Evolutionary conservation across 352 stramenopile species (phyloP).

Genomic region (Phytophthora niederhauseri): DNA sequence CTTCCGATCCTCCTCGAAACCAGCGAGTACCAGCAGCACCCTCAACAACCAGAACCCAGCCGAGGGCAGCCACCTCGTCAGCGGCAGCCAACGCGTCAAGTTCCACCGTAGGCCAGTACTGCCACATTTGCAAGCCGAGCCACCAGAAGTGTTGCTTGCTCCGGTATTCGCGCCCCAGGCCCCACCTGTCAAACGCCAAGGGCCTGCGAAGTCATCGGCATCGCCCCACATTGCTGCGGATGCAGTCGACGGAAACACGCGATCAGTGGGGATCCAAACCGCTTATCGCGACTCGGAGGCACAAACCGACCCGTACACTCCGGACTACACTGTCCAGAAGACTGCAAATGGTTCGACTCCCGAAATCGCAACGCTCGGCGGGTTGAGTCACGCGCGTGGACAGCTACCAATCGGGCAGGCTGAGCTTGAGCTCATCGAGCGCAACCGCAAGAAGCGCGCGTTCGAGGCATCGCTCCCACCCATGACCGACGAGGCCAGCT

Average conservation of each 20-base stretch:
- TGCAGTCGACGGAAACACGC: conserved; percentile 50
- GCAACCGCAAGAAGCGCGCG: conserved; percentile 82
- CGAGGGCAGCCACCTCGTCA: conserved; percentile 49
- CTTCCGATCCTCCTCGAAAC: conserved; percentile 46
- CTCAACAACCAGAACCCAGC: conserved; percentile 42
- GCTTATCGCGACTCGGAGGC: conserved; percentile 93
- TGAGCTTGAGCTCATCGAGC: conserved; percentile 93
- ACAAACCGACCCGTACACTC: conserved; percentile 94
- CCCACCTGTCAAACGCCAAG: conserved; percentile 14
- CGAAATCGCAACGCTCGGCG: conserved; percentile 86
- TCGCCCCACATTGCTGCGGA: conserved; percentile 37
- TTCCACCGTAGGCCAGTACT: conserved; percentile 92
- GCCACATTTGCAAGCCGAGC: conserved; percentile 85
- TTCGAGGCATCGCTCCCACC: conserved; percentile 91
- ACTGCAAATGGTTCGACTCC: conserved; percentile 54
- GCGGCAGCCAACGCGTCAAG: conserved; percentile 83
- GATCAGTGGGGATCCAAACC: conserved; percentile 90
- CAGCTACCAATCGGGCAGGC: conserved; percentile 78
- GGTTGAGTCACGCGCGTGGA: conserved; percentile 65
- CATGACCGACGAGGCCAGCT: conserved; percentile 95
- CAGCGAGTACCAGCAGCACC: conserved; percentile 33
- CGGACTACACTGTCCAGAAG: conserved; percentile 88
- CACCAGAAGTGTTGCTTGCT: conserved; percentile 88
- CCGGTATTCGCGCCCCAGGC: conserved; percentile 40
- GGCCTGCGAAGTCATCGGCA: conserved; percentile 9